Conservation (phyloP, 2,329 filamentous ascomycete species). For the Aspergillus oerlinghausenensis region DNA sequence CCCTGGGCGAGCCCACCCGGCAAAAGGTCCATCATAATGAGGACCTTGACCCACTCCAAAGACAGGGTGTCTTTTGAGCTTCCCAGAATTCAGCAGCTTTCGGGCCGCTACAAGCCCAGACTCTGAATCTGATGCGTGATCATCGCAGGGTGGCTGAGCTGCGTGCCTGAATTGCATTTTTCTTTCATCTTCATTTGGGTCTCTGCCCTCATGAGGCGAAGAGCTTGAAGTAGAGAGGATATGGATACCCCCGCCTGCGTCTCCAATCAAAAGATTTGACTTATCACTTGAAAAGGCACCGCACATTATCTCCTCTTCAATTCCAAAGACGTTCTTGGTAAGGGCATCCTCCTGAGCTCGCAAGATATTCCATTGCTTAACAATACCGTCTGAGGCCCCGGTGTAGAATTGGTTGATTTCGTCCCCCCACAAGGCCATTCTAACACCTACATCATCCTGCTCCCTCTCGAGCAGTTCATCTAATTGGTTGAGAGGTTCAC, state of each 20-base stretch:
- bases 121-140: constrained; percentile 15
- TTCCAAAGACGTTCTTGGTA: constrained; percentile 46
- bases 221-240: constrained; percentile 41
- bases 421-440: constrained; percentile 54
- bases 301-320: constrained; percentile 54
- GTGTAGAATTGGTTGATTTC: constrained; percentile 52
- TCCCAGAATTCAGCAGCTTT: constrained; percentile 27
- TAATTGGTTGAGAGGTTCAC: constrained; percentile 46
- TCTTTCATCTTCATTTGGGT: background rate
- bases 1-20: constrained; percentile 34
- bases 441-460: constrained; percentile 53
- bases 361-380: constrained; percentile 58
- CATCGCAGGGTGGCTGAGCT: constrained; percentile 5
- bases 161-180: constrained; percentile 24
- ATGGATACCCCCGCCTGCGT: constrained; percentile 52
- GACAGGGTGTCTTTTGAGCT: constrained; percentile 31
- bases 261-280: constrained; percentile 53
- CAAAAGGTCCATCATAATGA: constrained; percentile 38
- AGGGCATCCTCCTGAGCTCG: constrained; percentile 48
- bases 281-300: constrained; percentile 54
- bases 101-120: constrained; percentile 24
- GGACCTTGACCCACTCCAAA: constrained; percentile 40
- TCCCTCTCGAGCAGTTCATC: constrained; percentile 40
- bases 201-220: constrained; percentile 16
- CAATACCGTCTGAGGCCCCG: constrained; percentile 56